Percentiles rank a stretch among this genome's conserved stretches.
Evolutionary conservation across 2,329 filamentous ascomycete genomes (phyloP).

Genomic region (Nemania sp.): DNA sequence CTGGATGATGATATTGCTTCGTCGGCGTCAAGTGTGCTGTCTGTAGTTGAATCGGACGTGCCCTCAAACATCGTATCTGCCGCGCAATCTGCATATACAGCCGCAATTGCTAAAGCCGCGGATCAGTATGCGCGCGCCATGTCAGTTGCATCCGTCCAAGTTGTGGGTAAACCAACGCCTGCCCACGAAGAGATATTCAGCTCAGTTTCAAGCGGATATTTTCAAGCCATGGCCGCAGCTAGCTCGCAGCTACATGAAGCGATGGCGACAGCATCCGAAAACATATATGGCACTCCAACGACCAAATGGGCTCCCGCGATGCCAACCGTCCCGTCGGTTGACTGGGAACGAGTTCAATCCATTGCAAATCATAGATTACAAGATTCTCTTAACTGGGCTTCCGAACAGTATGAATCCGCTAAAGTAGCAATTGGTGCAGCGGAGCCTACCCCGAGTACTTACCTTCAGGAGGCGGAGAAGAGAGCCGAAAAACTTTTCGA

Average conservation of each 20-base stretch:
- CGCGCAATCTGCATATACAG: constrained; percentile 63
- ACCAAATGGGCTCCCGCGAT: constrained; percentile 42
- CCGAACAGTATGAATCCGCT: constrained; percentile 70
- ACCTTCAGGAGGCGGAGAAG: constrained; percentile 41
- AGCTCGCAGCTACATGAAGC: constrained; percentile 61
- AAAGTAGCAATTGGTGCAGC: constrained; percentile 66
- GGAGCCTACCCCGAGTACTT: constrained; percentile 61
- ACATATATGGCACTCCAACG: constrained; percentile 52
- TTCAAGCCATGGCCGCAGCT: constrained; percentile 64
- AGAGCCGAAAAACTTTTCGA: constrained; percentile 61
- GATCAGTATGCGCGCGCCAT: constrained; percentile 69
- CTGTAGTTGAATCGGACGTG: constrained; percentile 41
- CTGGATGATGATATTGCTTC: constrained; percentile 53
- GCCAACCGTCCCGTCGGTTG: constrained; percentile 45
- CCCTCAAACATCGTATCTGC: constrained; percentile 47
- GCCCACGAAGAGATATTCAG: constrained; percentile 70
- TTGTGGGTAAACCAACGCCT: constrained; percentile 70
- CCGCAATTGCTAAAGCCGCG: constrained; percentile 67
- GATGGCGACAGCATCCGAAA: constrained; percentile 55
- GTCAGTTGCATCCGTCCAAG: constrained; percentile 66
- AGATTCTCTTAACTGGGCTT: constrained; percentile 71
- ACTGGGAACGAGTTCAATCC: constrained; percentile 58
- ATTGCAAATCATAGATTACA: constrained; percentile 71
- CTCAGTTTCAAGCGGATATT: constrained; percentile 70
- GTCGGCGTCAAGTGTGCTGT: constrained; percentile 42